These are phyloP conservation scores for Hortiboletus flavorubellus DNA, from an alignment of 768 basidiomycete species.

Conservation along the genomic window DNA sequence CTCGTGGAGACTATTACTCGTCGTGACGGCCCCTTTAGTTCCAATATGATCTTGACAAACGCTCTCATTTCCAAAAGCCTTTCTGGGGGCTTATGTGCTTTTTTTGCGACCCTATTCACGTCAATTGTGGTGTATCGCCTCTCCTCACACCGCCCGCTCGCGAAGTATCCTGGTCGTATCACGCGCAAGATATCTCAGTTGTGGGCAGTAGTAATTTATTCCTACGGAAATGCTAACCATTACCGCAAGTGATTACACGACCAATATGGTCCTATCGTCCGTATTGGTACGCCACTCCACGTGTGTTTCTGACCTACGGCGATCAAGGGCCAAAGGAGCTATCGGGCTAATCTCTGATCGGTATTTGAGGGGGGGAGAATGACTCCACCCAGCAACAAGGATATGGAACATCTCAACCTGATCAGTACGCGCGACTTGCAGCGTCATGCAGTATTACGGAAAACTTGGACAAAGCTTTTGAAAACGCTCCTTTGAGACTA, in stretches of 20 bases:
- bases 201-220: constrained; percentile 19
- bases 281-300: constrained; percentile 26
- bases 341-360: constrained; percentile 7
- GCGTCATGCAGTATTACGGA: constrained; percentile 23
- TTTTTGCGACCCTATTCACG: constrained; percentile 18
- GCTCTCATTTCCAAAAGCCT: constrained; percentile 1
- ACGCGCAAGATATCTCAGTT: constrained; percentile 31
- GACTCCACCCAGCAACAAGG: constrained; percentile 14
- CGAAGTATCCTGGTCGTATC: constrained; percentile 36
- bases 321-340: constrained; percentile 38
- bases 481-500: constrained; percentile 26
- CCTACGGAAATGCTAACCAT: constrained; percentile 18
- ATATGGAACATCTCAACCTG: constrained; percentile 11
- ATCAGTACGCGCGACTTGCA: constrained; percentile 19
- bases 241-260: constrained; percentile 26
- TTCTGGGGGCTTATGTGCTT: constrained; percentile 12
- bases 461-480: constrained; percentile 33
- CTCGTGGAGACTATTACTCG: constrained; percentile 14
- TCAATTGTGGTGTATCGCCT: constrained; percentile 36
- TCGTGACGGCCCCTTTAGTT: constrained; percentile 12
- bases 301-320: not conserved
- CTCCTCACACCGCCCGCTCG: constrained; percentile 38
- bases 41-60: constrained; percentile 9
- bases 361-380: constrained; percentile 23
- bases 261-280: constrained; percentile 32